Evolutionary conservation across 2,329 filamentous ascomycete species (phyloP).

Genomic region (Sporothrix brasiliensis): DNA sequence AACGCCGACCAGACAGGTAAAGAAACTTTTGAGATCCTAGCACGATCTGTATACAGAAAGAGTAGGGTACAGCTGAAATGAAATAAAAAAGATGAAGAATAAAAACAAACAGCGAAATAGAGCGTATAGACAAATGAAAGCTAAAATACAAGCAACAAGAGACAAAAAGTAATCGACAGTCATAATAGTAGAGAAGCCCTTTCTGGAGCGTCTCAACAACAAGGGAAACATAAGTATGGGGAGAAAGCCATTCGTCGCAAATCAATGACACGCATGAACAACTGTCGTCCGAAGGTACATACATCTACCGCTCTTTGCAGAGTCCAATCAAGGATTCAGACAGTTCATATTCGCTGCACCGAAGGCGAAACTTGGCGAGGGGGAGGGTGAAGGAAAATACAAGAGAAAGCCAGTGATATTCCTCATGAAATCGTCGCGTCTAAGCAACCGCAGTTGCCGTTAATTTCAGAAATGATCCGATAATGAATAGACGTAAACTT

Average conservation of each 20-base stretch:
- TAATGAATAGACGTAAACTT: not conserved
- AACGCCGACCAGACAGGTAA: conserved; percentile 8
- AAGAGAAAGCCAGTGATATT: not conserved
- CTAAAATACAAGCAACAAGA: not conserved
- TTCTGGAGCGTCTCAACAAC: not conserved
- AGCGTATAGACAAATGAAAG: not conserved
- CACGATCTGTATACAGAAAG: conserved; percentile 6
- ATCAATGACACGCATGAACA: too few relatives aligned
- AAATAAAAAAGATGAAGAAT: not conserved
- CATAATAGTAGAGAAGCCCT: not conserved
- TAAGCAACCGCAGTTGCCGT: not conserved
- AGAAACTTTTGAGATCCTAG: conserved; percentile 17
- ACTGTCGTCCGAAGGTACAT: too few relatives aligned
- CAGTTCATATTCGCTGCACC: too few relatives aligned
- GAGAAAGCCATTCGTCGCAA: not conserved
- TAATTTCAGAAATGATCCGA: not conserved
- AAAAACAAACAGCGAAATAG: not conserved
- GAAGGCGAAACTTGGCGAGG: not conserved
- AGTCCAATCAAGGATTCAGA: not conserved
- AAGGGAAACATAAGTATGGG: not conserved
- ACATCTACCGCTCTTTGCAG: not conserved
- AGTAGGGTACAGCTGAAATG: not conserved
- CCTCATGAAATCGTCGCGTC: conserved; percentile 23
- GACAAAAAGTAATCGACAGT: not conserved
- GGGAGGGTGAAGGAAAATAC: not conserved